Base-by-base conservation (phyloP, 2,329 filamentous ascomycete genomes). In the Nothopassalora personata region DNA sequence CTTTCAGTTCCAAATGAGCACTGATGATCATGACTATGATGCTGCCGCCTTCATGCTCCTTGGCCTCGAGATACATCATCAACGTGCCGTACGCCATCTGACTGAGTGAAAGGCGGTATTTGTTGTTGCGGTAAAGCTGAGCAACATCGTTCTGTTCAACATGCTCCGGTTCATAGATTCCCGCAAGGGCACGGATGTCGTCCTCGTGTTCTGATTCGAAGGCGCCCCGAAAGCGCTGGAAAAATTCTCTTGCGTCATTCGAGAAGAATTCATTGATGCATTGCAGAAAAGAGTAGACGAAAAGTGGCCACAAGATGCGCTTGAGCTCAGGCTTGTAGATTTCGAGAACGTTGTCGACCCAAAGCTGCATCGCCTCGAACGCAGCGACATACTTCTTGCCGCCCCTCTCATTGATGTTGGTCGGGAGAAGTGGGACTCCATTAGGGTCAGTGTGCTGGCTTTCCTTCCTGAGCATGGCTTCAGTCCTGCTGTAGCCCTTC, bases 311-410 rank as follows among this genome's bases (percentile, higher is more conserved):
- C 15, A 96, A 77, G 4, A 97, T 80, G 66, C 95, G 91, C 59
- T 85, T 83, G 3, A 99, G 80, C 76, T 99, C 94, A 48, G 93
- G 89, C 80, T 96, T 96, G 82, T 97, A 97, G 30, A 97, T 83
- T 64, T 97, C 93, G 27, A 99, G 81, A 60, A 90, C 92, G 66
- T 93, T 91, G 65, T 97, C 91, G 50, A 96, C 87, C 88, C 92
- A 99, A 64, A 85, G 65, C 31, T 66, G 58, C 15, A 68, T 62
- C 10, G 69, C 58, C 31, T 69, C 67, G 68, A 85, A 97, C 0
- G 89, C 88, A 64, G 84, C 86, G 45, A 83, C 78, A 70, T 93
- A 97, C 73, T 90, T 94, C 54, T 86, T 85, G 7, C 89, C 87
- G 0, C 90, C 88, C 59, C 68, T 70, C 46, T 91, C 88, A 61